phyloP scores from a whole-genome alignment of 257 asterid genomes.

The Primulina eburnea region DNA sequence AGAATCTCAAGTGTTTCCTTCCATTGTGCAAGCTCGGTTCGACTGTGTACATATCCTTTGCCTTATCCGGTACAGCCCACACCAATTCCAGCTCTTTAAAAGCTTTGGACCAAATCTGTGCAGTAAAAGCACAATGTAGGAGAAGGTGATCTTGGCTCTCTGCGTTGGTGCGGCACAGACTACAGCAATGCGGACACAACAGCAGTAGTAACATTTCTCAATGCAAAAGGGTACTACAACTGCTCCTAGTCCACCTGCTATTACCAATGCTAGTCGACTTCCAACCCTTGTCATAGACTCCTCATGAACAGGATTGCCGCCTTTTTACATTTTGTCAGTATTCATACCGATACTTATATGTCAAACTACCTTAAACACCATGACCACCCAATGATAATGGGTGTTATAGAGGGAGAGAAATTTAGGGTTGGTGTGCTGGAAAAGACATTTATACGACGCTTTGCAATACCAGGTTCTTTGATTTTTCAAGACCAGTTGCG shows the following conservation, averaged over 20 bases:
- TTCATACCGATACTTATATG: not conserved
- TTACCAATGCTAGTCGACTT: not conserved
- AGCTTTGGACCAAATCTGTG: too few species aligned
- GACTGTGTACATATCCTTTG: too few species aligned
- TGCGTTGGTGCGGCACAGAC: too few species aligned
- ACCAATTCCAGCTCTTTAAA: too few species aligned
- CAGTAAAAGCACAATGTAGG: too few species aligned
- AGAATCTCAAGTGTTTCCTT: too few species aligned
- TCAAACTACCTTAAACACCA: not conserved
- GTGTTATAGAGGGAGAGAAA: not conserved
- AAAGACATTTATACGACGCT: conserved; percentile 1
- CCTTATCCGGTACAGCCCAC: too few species aligned
- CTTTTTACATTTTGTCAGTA: not conserved
- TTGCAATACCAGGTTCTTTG: conserved; percentile 64
- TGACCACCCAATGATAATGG: not conserved
- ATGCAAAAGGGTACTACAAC: not conserved
- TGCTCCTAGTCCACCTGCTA: not conserved
- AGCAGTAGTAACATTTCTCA: not conserved
- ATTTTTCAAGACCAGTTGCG: conserved; percentile 70
- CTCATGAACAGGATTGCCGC: not conserved
- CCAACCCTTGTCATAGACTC: not conserved
- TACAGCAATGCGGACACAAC: too few species aligned
- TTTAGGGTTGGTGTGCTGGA: not conserved
- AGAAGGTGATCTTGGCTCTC: too few species aligned
- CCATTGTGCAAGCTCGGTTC: too few species aligned